Base-by-base conservation (phyloP, 257 asterid species). In the Jasminum sambac region DNA sequence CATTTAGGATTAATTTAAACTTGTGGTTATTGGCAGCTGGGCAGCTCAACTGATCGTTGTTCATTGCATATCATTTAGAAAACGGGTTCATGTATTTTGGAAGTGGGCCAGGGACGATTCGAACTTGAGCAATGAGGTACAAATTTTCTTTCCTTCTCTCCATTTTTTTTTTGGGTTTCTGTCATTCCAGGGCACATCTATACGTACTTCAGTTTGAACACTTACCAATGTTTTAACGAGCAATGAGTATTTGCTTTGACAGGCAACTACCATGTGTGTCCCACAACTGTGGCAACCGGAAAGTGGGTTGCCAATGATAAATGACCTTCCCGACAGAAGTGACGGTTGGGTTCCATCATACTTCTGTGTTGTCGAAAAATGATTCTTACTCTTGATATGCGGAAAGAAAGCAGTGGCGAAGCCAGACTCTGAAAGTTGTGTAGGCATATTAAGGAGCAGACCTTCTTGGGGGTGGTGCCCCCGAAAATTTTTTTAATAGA, bases 371-470 rank as follows among this genome's bases (percentile, higher is more conserved):
- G 82, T 81, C 93, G 70, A 90, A 78, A 68, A 90, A 88, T 77
- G 95, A 86, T 68, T 71, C 78, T 24, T 90, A 90, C 69, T 88
- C 65, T 86, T 93, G 21, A 72, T 91, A 61, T 86, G 91, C 0
- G 93, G 95, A 74, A n/a, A n/a, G n/a, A n/a, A n/a, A n/a, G n/a
- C n/a, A n/a, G n/a, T n/a, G n/a, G n/a, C n/a, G n/a, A n/a, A n/a
- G n/a, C n/a, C n/a, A n/a, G n/a, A n/a, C n/a, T n/a, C n/a, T n/a
- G n/a, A n/a, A n/a, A n/a, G n/a, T n/a, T n/a, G n/a, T n/a, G n/a
- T n/a, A n/a, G n/a, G n/a, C n/a, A n/a, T n/a, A n/a, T n/a, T n/a
- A n/a, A n/a, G n/a, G n/a, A n/a, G n/a, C n/a, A n/a, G n/a, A n/a
- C n/a, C n/a, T n/a, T n/a, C n/a, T n/a, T n/a, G n/a, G n/a, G n/a